Percentiles rank a stretch among this genome's conserved stretches.
phyloP scores from a whole-genome alignment of 169 alveolate species.

The Eimeria sp. region DNA sequence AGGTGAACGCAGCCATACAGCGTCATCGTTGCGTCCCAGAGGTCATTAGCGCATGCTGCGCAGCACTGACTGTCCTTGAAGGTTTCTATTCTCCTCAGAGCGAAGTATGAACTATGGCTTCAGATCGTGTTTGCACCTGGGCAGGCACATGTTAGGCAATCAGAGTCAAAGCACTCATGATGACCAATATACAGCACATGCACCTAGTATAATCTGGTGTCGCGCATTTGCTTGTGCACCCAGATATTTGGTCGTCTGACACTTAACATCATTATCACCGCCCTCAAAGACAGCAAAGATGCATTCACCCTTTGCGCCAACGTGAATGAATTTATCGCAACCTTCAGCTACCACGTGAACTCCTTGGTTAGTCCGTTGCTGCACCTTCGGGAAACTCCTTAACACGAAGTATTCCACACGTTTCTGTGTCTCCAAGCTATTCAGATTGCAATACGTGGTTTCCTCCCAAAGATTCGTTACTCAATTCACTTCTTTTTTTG shows the following conservation, averaged over 20 bases:
- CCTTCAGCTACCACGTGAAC: conserved; percentile 68
- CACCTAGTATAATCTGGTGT: background rate
- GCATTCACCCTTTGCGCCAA: conserved; percentile 44
- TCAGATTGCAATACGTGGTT: background rate
- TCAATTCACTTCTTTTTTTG: background rate
- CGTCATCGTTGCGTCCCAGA: conserved; percentile 80
- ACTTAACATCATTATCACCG: conserved; percentile 31
- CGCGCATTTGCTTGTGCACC: background rate
- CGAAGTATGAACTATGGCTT: conserved; percentile 55
- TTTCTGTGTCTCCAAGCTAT: background rate
- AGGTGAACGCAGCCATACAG: conserved; percentile 34
- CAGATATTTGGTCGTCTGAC: conserved; percentile 66
- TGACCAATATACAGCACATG: background rate
- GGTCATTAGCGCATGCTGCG: conserved; percentile 80
- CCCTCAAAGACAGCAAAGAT: conserved; percentile 43
- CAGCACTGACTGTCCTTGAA: conserved; percentile 78
- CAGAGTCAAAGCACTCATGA: background rate
- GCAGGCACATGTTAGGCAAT: background rate
- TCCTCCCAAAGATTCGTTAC: background rate
- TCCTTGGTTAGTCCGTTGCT: conserved; percentile 38
- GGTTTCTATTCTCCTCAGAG: conserved; percentile 69
- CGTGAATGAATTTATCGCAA: conserved; percentile 60
- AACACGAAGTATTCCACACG: background rate
- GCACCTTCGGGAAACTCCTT: background rate
- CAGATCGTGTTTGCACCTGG: background rate